Percentiles rank a stretch among this genome's conserved stretches.
These are phyloP conservation scores for Suhomyces bokatorum DNA, from an alignment of 1,139 yeast genomes.

Conservation along the genomic window DNA sequence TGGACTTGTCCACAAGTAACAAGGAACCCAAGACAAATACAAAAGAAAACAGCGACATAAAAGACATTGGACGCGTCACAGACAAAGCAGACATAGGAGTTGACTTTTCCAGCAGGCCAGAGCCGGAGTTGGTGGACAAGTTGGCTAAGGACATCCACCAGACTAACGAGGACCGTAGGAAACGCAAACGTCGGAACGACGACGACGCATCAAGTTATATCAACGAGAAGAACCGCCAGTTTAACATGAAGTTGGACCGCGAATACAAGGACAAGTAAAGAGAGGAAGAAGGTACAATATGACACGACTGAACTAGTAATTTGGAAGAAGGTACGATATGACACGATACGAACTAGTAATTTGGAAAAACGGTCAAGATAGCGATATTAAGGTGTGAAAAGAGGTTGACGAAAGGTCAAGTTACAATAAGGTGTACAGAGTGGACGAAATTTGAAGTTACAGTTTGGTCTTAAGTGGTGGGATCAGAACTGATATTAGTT, in stretches of 20 bases:
- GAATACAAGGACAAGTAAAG: constrained; percentile 31
- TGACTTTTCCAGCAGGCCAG: constrained; percentile 29
- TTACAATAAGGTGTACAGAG: too few species aligned
- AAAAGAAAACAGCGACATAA: not conserved
- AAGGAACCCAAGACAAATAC: constrained; percentile 27
- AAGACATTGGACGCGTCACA: not conserved
- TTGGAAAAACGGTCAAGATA: too few species aligned
- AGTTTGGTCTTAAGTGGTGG: too few species aligned
- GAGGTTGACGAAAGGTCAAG: too few species aligned
- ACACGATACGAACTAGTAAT: too few species aligned
- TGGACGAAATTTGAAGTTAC: too few species aligned
- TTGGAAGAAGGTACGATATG: too few species aligned
- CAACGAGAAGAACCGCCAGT: constrained; percentile 77
- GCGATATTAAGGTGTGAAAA: too few species aligned
- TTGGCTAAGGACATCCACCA: constrained; percentile 41
- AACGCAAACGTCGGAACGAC: constrained; percentile 34
- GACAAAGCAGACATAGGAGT: not conserved
- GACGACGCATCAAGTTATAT: constrained; percentile 45
- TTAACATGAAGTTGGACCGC: constrained; percentile 69
- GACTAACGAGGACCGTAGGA: constrained; percentile 33
- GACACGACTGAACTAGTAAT: too few species aligned
- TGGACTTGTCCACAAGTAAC: constrained; percentile 44
- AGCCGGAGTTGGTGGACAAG: constrained; percentile 37
- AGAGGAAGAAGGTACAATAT: too few species aligned
- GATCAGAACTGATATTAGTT: too few species aligned